Evolutionary conservation across 2,329 filamentous ascomycete species (phyloP).

Genomic region (Aspergillus proliferans): DNA sequence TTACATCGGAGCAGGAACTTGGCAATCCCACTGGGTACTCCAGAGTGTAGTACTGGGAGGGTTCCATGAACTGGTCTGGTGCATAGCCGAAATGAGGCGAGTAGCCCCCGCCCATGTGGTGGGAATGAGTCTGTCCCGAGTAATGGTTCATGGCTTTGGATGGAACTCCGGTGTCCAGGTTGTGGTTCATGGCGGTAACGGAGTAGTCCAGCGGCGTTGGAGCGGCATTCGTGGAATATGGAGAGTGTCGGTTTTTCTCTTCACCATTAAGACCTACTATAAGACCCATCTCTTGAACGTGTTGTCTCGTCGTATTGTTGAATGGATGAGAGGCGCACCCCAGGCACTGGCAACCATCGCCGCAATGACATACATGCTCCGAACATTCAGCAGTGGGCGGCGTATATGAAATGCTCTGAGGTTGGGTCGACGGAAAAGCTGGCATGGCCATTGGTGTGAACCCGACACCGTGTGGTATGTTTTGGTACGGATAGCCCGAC

Average conservation of each 20-base stretch:
- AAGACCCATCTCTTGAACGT: constrained; percentile 42
- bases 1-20: constrained; percentile 40
- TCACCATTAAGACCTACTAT: constrained; percentile 33
- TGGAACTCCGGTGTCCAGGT: constrained; percentile 9
- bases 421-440: constrained; percentile 6
- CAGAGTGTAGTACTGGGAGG: constrained; percentile 37
- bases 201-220: constrained; percentile 14
- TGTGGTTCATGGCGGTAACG: constrained; percentile 11
- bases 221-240: constrained; percentile 13
- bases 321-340: constrained; percentile 43
- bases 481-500: constrained; percentile 8
- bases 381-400: constrained; percentile 7
- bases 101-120: constrained; percentile 18
- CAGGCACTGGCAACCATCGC: constrained; percentile 41
- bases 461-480: constrained; percentile 9
- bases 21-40: constrained; percentile 36
- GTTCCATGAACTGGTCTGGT: constrained; percentile 31
- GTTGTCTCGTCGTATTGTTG: constrained; percentile 40
- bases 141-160: constrained; percentile 15
- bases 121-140: constrained; percentile 11
- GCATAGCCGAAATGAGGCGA: constrained; percentile 19
- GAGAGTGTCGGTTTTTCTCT: constrained; percentile 13
- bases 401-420: constrained; percentile 8
- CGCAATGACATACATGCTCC: constrained; percentile 37
- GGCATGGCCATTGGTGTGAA: constrained; percentile 13